These are phyloP conservation scores for Pichia gijzeniarum DNA, from an alignment of 805 yeast species.

Conservation along the genomic window DNA sequence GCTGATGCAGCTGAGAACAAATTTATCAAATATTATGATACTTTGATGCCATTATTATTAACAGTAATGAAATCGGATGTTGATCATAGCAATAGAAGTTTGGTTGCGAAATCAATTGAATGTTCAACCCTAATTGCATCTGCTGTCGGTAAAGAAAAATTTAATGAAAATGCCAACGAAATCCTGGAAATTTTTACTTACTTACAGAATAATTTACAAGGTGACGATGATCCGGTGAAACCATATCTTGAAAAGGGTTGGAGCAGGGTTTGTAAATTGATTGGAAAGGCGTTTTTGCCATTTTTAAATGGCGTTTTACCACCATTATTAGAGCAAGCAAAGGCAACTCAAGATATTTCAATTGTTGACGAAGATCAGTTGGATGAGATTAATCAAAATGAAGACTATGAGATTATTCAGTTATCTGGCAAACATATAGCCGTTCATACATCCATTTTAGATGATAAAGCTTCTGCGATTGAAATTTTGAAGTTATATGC, in stretches of 20 bases:
- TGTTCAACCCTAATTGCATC: constrained; percentile 90
- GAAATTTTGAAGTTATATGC: constrained; percentile 83
- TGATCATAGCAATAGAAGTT: constrained; percentile 68
- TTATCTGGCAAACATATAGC: constrained; percentile 90
- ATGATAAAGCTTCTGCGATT: constrained; percentile 89
- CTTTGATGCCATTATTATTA: constrained; percentile 83
- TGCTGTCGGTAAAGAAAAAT: constrained; percentile 92
- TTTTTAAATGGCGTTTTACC: constrained; percentile 81
- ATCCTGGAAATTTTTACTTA: constrained; percentile 63
- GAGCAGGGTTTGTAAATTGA: constrained; percentile 85
- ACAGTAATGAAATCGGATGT: constrained; percentile 73
- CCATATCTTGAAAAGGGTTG: constrained; percentile 90
- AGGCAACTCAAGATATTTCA: constrained; percentile 83
- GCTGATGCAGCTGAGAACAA: constrained; percentile 93
- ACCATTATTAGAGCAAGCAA: constrained; percentile 79
- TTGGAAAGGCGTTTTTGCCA: constrained; percentile 83
- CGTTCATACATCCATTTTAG: constrained; percentile 88
- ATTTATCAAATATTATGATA: constrained; percentile 87
- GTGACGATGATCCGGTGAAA: constrained; percentile 83
- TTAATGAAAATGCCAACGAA: constrained; percentile 66
- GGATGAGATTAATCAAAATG: constrained; percentile 73
- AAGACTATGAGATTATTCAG: constrained; percentile 93
- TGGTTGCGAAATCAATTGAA: constrained; percentile 92
- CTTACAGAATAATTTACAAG: constrained; percentile 50
- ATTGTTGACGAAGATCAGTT: constrained; percentile 84